These are phyloP conservation scores for Rhododendron henanense DNA, from an alignment of 148 eudicot species.

Conservation along the genomic window DNA sequence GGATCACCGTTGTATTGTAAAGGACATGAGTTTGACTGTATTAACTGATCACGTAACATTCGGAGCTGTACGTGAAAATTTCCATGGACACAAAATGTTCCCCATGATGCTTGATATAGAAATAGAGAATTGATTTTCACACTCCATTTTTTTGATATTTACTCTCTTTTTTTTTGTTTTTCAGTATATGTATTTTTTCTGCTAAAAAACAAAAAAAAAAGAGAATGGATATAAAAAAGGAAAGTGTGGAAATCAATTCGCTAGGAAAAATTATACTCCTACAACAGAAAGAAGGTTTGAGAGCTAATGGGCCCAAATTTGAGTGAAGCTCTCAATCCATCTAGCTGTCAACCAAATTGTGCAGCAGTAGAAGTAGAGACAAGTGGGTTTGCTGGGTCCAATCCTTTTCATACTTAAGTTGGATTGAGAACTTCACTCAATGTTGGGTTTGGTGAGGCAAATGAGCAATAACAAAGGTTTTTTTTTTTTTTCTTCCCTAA, in stretches of 20 bases:
- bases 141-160: no score
- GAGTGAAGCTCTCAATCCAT: not conserved
- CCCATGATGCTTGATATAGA: not conserved
- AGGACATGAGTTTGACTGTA: not conserved
- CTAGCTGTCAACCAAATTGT: conserved; percentile 1
- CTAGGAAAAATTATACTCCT: no score
- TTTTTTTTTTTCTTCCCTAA: no score
- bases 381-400: not conserved
- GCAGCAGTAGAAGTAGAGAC: not conserved
- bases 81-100: not conserved
- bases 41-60: not conserved
- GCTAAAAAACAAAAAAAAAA: no score
- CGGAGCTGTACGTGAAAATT: not conserved
- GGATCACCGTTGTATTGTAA: no score
- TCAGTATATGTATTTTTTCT: no score
- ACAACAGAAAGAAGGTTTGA: not conserved
- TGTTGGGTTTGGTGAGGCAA: not conserved
- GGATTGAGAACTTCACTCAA: no score
- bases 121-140: no score
- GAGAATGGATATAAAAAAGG: no score
- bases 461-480: not conserved
- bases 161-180: no score
- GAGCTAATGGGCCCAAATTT: not conserved
- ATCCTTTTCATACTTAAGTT: not conserved
- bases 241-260: no score